Base-by-base conservation (phyloP, 805 yeast genomes). In the Pichia rugopelliculosa region DNA sequence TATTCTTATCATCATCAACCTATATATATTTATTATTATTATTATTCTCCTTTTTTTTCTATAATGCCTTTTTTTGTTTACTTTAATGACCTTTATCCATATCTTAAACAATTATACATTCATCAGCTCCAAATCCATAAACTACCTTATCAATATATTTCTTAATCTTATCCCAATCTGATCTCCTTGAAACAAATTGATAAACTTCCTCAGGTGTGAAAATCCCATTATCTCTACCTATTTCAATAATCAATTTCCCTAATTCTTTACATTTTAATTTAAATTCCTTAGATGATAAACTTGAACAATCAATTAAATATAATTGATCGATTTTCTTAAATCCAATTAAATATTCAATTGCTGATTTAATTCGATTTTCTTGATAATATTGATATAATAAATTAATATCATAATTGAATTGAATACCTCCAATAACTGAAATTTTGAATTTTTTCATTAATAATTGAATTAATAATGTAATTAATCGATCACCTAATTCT, bases 121-220 rank as follows among this genome's bases (percentile, higher is more conserved):
- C 96, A 24, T 80, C 84, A 25, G 82, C 66, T 17, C 87, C 89
- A 46, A 91, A 72, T 0, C 99, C 98, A 59, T 89, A 93, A 82
- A 93, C 86, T n/a, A 87, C 90, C 62, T 84, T 87, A 64, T 91
- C 98, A 10, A 91, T 97, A 50, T 84, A 85, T 52, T 75, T 72
- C 54, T 80, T 83, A 24, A 91, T 84, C 34, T 68, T 59, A 0
- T 76, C 67, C 99, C 99, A 91, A 63, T 91, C 99, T 34, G 81
- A 75, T 48, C 99, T 72, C 51, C 95, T 70, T 55, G 86, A 89
- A 6, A 89, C 93, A 66, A 90, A 85, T 60, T 87, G 96, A 58
- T 87, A 86, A n/a, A 91, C 83, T 56, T 91, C 99, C 56, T 93
- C 98, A 41, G 95, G 96, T 25, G 82, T 79, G 59, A 91, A 84